Base-by-base conservation (phyloP, 2,329 filamentous ascomycete genomes). In the Catunica adiposa region DNA sequence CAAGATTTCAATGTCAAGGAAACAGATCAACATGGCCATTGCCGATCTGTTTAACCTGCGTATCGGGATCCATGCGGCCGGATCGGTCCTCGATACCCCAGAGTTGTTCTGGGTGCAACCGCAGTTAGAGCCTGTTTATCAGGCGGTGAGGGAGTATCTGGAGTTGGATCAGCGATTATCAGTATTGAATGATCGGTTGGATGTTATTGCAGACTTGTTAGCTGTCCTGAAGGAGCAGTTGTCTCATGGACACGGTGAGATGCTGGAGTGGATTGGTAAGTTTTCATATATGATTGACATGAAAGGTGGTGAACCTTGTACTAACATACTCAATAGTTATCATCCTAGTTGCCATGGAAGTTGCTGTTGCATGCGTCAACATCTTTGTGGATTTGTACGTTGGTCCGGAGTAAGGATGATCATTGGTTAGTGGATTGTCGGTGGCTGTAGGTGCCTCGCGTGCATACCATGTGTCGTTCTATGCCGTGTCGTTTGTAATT, bases 61-160 rank as follows among this genome's bases (percentile, higher is more conserved):
- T 59, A 97, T 98, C 71, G 96, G 92, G 68, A 97, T 98, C 64
- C 94, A 98, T 70, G 77, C 98, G 53, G 95, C 97, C 68, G 92
- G 92, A 34, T 94, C 87, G 29, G 89, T 98, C 4, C 82, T 98
- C 40, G 92, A 98, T 67, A 94, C 89, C 8, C 92, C 92, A 0
- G 92, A 98, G 70, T 77, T 98, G 44, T 97, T 98, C 77, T 98
- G 92, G 92, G 86, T 90, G 31, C 92, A 98, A 69, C 92, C 92
- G 7, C 89, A 96, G 68, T 77, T 98, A 5, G 92, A 98, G 65
- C 92, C 92, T 3, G 84, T 98, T 26, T 98, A 98, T 67, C 86
- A 94, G 67, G 92, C 92, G 55, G 92, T 97, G 46, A 77, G 92
- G 57, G 92, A 84, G 66, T 98, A 98, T 67, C 74, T 98, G 20